These are phyloP conservation scores for Psilocybe sp. DNA, from an alignment of 768 basidiomycete genomes.

Conservation along the genomic window DNA sequence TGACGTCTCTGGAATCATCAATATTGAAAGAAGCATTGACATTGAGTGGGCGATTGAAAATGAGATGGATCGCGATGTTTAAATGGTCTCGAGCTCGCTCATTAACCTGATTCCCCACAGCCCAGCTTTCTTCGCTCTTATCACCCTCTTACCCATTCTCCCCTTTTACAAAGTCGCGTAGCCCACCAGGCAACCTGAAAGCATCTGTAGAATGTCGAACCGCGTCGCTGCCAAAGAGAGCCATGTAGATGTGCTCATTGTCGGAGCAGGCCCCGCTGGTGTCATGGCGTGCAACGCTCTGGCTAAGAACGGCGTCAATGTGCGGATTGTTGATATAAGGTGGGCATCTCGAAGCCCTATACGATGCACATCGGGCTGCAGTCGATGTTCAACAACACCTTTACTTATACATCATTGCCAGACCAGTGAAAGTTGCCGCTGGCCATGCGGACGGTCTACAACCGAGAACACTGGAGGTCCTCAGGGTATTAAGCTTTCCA, in stretches of 20 bases:
- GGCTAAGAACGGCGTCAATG: constrained; percentile 51
- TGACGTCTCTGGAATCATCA: no score
- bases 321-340: constrained; percentile 62
- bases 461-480: constrained; percentile 51
- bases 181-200: no score
- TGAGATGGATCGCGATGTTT: no score
- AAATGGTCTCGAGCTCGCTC: no score
- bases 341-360: constrained; percentile 14
- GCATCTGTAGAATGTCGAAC: neutral
- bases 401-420: constrained; percentile 15
- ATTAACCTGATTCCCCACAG: no score
- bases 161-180: no score
- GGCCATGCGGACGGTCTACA: constrained; percentile 64
- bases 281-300: constrained; percentile 71
- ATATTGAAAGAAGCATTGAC: no score
- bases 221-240: constrained; percentile 6
- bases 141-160: no score
- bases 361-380: neutral
- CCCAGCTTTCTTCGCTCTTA: no score
- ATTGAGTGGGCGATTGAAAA: no score
- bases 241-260: constrained; percentile 56
- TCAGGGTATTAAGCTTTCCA: constrained; percentile 42
- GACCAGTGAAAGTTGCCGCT: constrained; percentile 45
- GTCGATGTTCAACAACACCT: neutral
- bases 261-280: constrained; percentile 61